Base-by-base conservation (phyloP, 164 flowering plant genomes). In the Vitis rotundifolia region DNA sequence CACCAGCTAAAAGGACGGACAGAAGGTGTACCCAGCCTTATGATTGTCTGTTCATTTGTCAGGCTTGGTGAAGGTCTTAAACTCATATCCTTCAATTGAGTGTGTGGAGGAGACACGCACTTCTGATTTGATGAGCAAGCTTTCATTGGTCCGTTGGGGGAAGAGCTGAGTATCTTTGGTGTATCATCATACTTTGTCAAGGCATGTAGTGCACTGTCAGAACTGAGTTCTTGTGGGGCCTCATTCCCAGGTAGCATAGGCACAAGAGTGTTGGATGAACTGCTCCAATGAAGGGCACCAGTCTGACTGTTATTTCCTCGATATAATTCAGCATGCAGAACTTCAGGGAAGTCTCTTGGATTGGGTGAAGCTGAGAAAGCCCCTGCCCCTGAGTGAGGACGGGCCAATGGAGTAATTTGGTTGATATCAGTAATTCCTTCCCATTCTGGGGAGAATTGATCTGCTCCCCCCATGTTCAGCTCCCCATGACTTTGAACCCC, bases 261-360 rank as follows among this genome's bases (percentile, higher is more conserved):
- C 66, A 71, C 22, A 22, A 85, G 82, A 52, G 83, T 80, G n/a
- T 70, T 66, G 48, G 88, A 79, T 49, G 87, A 80, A 48, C 71
- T 65, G 55, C 51, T 78, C 86, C 79, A 82, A 19, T 64, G 63
- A 63, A 77, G 77, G 60, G 79, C 69, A 71, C 79, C 74, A 50
- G 53, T 68, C 6, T 66, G 55, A n/a, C 50, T 64, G 70, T 59
- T 73, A 64, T 69, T 59, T 22, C 26, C 26, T 22, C 26, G 26
- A 61, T 44, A 63, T 14, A 63, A 47, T 26, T 61, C 74, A 49
- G 67, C 62, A 29, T 19, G 66, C 57, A 76, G 71, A 66, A 22
- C 57, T 47, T 56, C 73, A 18, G 18, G 61, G 61, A 18, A 28
- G 28, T 74, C 73, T 54, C 55, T 66, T 50, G 69, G 11, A 61